These are phyloP conservation scores for Claviceps capensis DNA, from an alignment of 2,329 filamentous ascomycete species.

Conservation along the genomic window DNA sequence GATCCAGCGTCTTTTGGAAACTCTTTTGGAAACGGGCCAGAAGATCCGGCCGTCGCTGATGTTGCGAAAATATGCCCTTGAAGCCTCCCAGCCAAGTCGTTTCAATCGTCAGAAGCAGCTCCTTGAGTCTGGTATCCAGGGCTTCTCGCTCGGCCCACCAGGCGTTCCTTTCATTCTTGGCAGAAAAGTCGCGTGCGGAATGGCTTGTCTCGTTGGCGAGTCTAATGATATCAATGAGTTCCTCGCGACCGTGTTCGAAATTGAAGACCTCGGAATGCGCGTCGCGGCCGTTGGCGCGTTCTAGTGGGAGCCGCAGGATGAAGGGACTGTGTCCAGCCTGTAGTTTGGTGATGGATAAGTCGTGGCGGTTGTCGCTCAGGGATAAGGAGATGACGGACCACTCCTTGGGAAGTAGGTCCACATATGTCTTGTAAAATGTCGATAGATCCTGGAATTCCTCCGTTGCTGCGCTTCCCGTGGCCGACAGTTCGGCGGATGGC, in stretches of 20 bases:
- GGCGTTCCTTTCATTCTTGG: conserved; percentile 60
- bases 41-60: conserved; percentile 45
- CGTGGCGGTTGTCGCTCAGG: conserved; percentile 66
- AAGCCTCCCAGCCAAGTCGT: conserved; percentile 93
- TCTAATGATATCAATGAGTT: conserved; percentile 71
- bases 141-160: conserved; percentile 86
- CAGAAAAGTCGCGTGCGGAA: conserved; percentile 51
- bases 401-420: conserved; percentile 67
- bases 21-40: conserved; percentile 63
- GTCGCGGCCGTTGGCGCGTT: conserved; percentile 68
- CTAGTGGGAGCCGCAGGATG: conserved; percentile 72
- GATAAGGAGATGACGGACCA: conserved; percentile 85
- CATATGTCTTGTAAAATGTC: conserved; percentile 63
- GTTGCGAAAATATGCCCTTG: conserved; percentile 79
- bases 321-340: conserved; percentile 66
- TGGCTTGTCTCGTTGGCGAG: conserved; percentile 77
- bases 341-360: conserved; percentile 81
- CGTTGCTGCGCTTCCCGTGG: conserved; percentile 15
- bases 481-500: background rate
- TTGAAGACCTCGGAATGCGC: conserved; percentile 67
- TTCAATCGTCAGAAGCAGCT: conserved; percentile 74
- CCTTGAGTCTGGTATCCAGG: conserved; percentile 63
- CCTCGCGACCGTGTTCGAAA: conserved; percentile 64
- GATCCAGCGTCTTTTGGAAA: conserved; percentile 68
- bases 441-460: conserved; percentile 37